Evolutionary conservation across 2,329 filamentous ascomycete genomes (phyloP).

Genomic region (Phialophora verrucosa): DNA sequence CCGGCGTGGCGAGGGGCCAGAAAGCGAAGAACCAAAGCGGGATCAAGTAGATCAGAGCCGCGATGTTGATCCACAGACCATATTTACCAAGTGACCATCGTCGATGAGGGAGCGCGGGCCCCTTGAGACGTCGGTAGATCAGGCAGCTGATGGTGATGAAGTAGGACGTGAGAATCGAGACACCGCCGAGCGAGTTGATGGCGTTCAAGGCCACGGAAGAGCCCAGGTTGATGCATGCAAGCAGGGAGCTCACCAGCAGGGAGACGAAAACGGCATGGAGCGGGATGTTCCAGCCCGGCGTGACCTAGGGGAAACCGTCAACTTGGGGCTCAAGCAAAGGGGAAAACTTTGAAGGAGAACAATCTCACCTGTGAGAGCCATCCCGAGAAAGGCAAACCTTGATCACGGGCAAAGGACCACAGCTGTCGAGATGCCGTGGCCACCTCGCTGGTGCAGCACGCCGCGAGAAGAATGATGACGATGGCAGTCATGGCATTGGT

Average conservation of each 20-base stretch:
- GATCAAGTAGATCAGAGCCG: slow-evolving; percentile 44
- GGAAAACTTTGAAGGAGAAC: neutral
- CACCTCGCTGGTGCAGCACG: slow-evolving; percentile 59
- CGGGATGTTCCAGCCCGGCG: slow-evolving; percentile 47
- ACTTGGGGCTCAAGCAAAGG: neutral
- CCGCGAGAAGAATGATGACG: slow-evolving; percentile 52
- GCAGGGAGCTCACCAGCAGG: slow-evolving; percentile 51
- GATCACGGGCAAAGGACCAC: slow-evolving; percentile 60
- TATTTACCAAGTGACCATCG: slow-evolving; percentile 48
- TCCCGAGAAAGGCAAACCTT: slow-evolving; percentile 43
- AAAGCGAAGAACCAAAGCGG: slow-evolving; percentile 48
- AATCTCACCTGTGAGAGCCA: slow-evolving; percentile 18
- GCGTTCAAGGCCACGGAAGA: slow-evolving; percentile 49
- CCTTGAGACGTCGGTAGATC: slow-evolving; percentile 50
- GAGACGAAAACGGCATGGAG: slow-evolving; percentile 45
- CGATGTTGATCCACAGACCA: slow-evolving; percentile 44
- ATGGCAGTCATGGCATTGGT: slow-evolving; percentile 56
- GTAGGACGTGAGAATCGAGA: slow-evolving; percentile 46
- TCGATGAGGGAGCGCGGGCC: slow-evolving; percentile 50
- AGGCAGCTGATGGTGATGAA: slow-evolving; percentile 53
- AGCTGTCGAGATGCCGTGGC: slow-evolving; percentile 64
- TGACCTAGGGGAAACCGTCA: slow-evolving; percentile 9
- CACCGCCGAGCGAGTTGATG: slow-evolving; percentile 47
- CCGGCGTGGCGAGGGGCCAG: slow-evolving; percentile 44
- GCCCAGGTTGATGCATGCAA: slow-evolving; percentile 45